Conservation (phyloP, 2,329 filamentous ascomycete genomes). For the Rugonectria rugulosa region DNA sequence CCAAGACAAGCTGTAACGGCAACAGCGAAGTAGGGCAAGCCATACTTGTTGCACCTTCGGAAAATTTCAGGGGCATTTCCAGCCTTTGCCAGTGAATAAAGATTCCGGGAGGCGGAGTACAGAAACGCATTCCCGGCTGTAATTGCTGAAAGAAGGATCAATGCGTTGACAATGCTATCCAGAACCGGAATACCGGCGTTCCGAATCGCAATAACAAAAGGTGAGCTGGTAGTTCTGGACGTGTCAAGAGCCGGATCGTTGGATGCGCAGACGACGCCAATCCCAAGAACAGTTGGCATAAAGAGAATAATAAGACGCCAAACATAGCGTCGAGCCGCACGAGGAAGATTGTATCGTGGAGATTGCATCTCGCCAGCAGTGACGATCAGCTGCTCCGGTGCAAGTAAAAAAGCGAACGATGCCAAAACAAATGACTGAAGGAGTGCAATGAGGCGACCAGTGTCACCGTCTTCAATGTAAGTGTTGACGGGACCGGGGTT, state of each 20-base stretch:
- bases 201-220: constrained; percentile 73
- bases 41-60: constrained; percentile 64
- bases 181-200: constrained; percentile 68
- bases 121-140: constrained; percentile 67
- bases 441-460: neutral
- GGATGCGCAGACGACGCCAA: neutral
- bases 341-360: constrained; percentile 39
- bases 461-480: neutral
- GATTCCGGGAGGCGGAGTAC: constrained; percentile 68
- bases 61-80: constrained; percentile 71
- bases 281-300: constrained; percentile 4
- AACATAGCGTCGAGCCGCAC: constrained; percentile 35
- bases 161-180: constrained; percentile 72
- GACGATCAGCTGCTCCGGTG: constrained; percentile 36
- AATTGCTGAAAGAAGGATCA: constrained; percentile 70
- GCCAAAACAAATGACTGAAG: constrained; percentile 20
- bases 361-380: constrained; percentile 40
- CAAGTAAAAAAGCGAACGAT: constrained; percentile 29
- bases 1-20: constrained; percentile 65
- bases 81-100: constrained; percentile 72
- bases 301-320: constrained; percentile 40
- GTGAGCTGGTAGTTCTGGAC: constrained; percentile 57
- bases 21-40: constrained; percentile 64
- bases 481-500: constrained; percentile 1
- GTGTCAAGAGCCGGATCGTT: constrained; percentile 23